These are phyloP conservation scores for Cordyceps cicadae DNA, from an alignment of 2,329 filamentous ascomycete species.

Conservation along the genomic window DNA sequence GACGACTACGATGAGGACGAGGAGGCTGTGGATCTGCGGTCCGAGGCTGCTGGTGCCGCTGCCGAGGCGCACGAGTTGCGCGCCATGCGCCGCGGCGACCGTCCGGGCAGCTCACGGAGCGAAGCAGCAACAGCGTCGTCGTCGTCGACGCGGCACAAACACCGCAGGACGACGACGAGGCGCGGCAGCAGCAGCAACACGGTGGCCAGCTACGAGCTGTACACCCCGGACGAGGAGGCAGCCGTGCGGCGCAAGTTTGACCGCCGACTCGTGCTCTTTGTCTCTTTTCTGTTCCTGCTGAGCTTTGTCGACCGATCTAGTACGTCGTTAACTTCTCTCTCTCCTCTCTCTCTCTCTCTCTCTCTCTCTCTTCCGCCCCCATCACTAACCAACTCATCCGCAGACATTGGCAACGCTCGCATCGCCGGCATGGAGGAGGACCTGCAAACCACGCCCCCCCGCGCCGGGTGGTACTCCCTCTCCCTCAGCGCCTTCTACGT, in stretches of 20 bases:
- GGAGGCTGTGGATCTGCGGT: conserved; percentile 19
- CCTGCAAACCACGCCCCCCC: conserved; percentile 41
- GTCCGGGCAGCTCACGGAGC: conserved; percentile 11
- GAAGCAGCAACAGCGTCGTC: background rate
- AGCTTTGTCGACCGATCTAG: conserved; percentile 82
- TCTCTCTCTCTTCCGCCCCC: too few relatives aligned
- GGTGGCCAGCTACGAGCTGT: conserved; percentile 32
- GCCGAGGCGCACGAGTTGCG: conserved; percentile 27
- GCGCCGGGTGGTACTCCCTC: conserved; percentile 49
- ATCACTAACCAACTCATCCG: too few relatives aligned
- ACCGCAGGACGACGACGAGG: conserved; percentile 12
- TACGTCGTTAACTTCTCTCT: conserved; percentile 30
- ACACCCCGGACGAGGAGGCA: conserved; percentile 61
- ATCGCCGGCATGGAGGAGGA: conserved; percentile 57
- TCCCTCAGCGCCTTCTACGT: conserved; percentile 54
- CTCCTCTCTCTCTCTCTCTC: too few relatives aligned
- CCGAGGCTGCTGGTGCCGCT: conserved; percentile 18
- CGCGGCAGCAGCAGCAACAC: conserved; percentile 24
- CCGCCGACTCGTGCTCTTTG: conserved; percentile 66
- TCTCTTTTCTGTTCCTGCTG: conserved; percentile 75
- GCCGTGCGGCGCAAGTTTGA: conserved; percentile 69
- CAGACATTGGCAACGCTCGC: conserved; percentile 55
- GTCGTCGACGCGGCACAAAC: conserved; percentile 4
- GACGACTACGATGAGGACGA: conserved; percentile 15
- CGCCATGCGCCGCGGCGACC: conserved; percentile 9